These are phyloP conservation scores for Colletotrichum viniferum DNA, from an alignment of 2,329 filamentous ascomycete species.

Conservation along the genomic window DNA sequence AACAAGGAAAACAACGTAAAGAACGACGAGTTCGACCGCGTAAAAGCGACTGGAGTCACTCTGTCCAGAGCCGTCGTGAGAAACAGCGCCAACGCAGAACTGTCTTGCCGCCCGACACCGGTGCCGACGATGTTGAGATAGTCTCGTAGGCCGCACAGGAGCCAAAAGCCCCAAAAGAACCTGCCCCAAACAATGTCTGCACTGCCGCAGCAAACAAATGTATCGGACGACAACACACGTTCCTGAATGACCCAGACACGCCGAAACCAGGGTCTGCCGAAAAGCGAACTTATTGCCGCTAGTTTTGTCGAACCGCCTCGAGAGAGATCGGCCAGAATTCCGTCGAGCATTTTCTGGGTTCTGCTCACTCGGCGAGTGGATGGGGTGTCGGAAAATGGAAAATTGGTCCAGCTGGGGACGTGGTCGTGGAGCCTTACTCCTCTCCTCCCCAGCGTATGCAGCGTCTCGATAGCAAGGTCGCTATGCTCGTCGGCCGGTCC, in stretches of 20 bases:
- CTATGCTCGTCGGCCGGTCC: not conserved
- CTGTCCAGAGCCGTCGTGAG: not conserved
- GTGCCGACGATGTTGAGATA: not conserved
- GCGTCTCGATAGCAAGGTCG: not conserved
- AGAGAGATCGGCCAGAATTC: not conserved
- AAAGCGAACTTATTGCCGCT: not conserved
- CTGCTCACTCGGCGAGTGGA: not conserved
- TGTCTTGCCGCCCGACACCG: not conserved
- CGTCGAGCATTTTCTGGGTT: not conserved
- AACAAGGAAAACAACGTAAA: not conserved
- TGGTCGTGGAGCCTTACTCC: no score
- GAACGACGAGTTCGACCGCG: not conserved
- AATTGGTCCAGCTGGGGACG: not conserved
- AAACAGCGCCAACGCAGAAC: not conserved
- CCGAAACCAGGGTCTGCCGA: not conserved
- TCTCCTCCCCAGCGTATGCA: not conserved
- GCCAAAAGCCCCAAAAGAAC: not conserved
- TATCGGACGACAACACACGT: not conserved
- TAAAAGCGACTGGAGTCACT: not conserved
- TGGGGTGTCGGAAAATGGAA: not conserved
- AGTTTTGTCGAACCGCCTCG: not conserved
- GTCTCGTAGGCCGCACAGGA: not conserved
- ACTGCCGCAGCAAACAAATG: not conserved
- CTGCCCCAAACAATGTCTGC: not conserved
- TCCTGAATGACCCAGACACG: slow-evolving; percentile 7